Evolutionary conservation across 495 filamentous ascomycete species (phyloP).

Genomic region (Hyaloscypha finlandica): DNA sequence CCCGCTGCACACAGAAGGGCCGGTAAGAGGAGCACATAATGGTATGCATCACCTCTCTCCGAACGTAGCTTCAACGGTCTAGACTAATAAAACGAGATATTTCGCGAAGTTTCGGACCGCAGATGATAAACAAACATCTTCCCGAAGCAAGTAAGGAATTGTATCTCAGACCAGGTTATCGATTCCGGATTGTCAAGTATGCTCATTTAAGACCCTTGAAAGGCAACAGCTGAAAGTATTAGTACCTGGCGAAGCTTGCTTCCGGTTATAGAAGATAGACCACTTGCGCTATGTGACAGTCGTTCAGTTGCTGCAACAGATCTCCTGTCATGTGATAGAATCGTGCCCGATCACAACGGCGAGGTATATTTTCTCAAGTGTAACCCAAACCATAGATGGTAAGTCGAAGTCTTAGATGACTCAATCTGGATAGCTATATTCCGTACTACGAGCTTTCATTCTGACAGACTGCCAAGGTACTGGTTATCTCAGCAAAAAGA

Average conservation of each 20-base stretch:
- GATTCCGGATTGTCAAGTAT: slow-evolving; percentile 9
- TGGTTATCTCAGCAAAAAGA: slow-evolving; percentile 7
- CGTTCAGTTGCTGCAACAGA: slow-evolving; percentile 3
- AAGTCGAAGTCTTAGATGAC: neutral
- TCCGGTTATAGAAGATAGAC: slow-evolving; percentile 11
- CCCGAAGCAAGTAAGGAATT: neutral
- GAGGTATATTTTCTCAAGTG: slow-evolving; percentile 7
- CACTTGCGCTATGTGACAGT: slow-evolving; percentile 16
- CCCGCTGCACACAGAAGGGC: neutral
- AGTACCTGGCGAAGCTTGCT: slow-evolving; percentile 15
- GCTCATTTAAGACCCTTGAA: neutral
- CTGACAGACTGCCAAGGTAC: slow-evolving; percentile 12
- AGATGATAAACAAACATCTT: neutral
- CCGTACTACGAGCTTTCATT: no score
- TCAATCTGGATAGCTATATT: neutral
- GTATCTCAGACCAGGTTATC: slow-evolving; percentile 6
- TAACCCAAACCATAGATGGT: slow-evolving; percentile 10
- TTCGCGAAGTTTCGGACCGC: neutral
- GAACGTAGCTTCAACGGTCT: neutral
- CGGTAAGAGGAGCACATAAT: slow-evolving; percentile 8
- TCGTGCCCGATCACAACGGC: slow-evolving; percentile 5
- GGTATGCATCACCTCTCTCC: neutral
- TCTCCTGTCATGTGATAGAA: slow-evolving; percentile 2
- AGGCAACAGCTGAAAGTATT: neutral
- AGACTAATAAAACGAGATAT: neutral